Evolutionary conservation across 176 grass and related monocot species (phyloP).

Genomic region (Cenchrus fungigraminus): DNA sequence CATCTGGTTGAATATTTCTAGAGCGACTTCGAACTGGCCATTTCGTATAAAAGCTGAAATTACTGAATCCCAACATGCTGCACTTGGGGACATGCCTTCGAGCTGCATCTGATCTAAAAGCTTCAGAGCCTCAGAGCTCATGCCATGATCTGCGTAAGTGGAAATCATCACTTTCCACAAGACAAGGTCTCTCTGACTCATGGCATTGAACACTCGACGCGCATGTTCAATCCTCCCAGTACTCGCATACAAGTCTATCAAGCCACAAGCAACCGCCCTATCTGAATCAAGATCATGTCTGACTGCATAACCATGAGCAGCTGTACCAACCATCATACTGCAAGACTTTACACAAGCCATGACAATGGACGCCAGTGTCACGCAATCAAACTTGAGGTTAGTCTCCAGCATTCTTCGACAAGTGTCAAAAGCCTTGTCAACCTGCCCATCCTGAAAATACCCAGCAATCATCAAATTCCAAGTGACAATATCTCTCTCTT

Average conservation of each 20-base stretch:
- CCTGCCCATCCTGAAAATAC: constrained; percentile 56
- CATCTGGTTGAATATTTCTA: constrained; percentile 62
- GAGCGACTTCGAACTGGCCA: constrained; percentile 43
- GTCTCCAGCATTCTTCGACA: constrained; percentile 60
- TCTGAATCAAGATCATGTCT: constrained; percentile 62
- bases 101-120: constrained; percentile 71
- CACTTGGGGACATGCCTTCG: constrained; percentile 61
- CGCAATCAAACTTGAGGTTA: constrained; percentile 58
- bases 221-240: constrained; percentile 54
- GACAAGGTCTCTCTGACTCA: constrained; percentile 50
- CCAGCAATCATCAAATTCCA: constrained; percentile 85
- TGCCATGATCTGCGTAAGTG: constrained; percentile 56
- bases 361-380: constrained; percentile 65
- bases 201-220: constrained; percentile 45
- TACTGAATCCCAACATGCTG: constrained; percentile 67
- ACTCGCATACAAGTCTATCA: constrained; percentile 70
- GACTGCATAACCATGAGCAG: constrained; percentile 68
- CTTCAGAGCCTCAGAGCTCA: constrained; percentile 56
- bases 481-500: constrained; percentile 52
- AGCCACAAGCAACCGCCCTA: constrained; percentile 47
- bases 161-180: constrained; percentile 64
- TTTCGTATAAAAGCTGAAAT: constrained; percentile 54
- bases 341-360: constrained; percentile 60
- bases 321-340: constrained; percentile 48
- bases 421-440: constrained; percentile 47